Conservation (phyloP, 108 stramenopile genomes). For the Cyclotella atomus region DNA sequence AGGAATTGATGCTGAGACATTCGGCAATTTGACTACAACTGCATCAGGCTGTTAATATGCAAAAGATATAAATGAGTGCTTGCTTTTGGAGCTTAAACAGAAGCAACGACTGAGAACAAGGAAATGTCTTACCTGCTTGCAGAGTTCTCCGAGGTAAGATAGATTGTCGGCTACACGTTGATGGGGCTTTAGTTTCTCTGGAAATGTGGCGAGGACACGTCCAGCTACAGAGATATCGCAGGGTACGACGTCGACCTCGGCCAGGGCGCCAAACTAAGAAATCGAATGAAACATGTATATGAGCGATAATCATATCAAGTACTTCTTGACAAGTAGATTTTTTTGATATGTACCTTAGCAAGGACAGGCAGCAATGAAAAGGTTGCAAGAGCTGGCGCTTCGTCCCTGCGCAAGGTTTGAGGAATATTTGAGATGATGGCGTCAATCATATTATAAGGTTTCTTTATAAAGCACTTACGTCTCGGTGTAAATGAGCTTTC, state of each 20-base stretch:
- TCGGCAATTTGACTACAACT: conserved; percentile 84
- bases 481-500: conserved; percentile 90
- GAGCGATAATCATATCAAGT: background rate
- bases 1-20: conserved; percentile 85
- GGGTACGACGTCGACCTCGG: conserved; percentile 80
- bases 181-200: conserved; percentile 70
- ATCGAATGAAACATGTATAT: background rate
- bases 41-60: conserved; percentile 56
- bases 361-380: conserved; percentile 87
- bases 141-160: conserved; percentile 79
- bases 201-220: conserved; percentile 87
- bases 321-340: too few species aligned
- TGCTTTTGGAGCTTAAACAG: background rate
- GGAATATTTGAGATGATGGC: too few species aligned
- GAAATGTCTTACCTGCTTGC: conserved; percentile 50
- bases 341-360: conserved; percentile 54
- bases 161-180: conserved; percentile 91
- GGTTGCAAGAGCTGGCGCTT: conserved; percentile 93
- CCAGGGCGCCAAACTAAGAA: conserved; percentile 64
- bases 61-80: background rate
- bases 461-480: too few species aligned
- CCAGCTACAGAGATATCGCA: conserved; percentile 87
- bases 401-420: conserved; percentile 56
- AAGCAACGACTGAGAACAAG: background rate
- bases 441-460: too few species aligned